Evolutionary conservation across 345 rosid species (phyloP), one percentile per base, ranked within the genome.

Genomic region (Murraya koenigii): DNA sequence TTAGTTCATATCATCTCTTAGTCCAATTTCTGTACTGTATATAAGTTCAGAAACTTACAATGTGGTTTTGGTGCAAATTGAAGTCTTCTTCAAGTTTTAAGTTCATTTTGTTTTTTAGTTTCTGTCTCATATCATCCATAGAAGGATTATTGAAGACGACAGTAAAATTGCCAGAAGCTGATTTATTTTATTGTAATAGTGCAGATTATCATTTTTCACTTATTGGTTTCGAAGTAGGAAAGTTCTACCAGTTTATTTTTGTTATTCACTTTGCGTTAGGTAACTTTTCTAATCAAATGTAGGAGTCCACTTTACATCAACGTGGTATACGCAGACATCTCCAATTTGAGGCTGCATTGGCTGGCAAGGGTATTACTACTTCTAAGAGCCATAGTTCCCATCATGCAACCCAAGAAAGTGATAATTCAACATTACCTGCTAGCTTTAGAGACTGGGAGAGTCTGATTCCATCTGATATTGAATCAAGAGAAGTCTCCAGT

Each of bases 251-350:
- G 49, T 64, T 64, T 63, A 33, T 38, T 66, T 17, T 70, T 60
- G 32, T 36, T 30, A 69, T 66, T 44, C 71, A 23, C 55, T 67
- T 70, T 28, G 73, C 10, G 0, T 10, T 6, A 6, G 32, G 11
- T 68, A 66, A 78, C 58, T 8, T 79, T 66, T 81, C 7, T 20
- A 7, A 28, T 54, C 54, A 30, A 61, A 72, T 74, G 61, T 20
- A 79, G 86, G 85, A 55, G 28, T 65, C 71, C 33, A 77, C 61
- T 32, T 82, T 69, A 69, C 72, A 33, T 9, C 80, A 74, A 62
- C 77, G 32, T 67, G 82, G 83, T 32, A 81, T 73, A 6, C 78
- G 82, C 72, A 77, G 86, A 58, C 86, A 77, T 79, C 86, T 83
- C 62, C 85, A 81, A 65, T 85, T 79, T 69, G 84, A 78, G 62